Base-by-base conservation (phyloP, 202 grass and related monocot species). In the Zoysia matrella region DNA sequence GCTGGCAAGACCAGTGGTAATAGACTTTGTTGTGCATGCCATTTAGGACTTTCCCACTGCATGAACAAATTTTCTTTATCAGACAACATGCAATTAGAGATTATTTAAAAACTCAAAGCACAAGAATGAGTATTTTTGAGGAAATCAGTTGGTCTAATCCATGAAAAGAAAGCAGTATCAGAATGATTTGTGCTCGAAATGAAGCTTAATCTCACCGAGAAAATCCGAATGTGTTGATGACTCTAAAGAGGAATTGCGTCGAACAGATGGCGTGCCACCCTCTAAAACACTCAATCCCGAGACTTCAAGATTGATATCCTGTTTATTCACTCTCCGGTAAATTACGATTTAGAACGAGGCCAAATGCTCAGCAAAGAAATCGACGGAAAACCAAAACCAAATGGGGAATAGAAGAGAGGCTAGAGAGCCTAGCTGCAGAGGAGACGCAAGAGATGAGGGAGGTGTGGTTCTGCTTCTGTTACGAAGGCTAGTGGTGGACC, bases 31-130 rank as follows among this genome's bases (percentile, higher is more conserved):
- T 36, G 67, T 56, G 39, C 53, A 70, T 41, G 80, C 68, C 90
- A 92, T 92, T 55, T 10, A 52, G 80, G 67, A 73, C 55, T 42
- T 30, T 2, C 54, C 14, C 63, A 68, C 79, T 73, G 50, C 74
- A 46, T 79, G 70, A 61, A 60, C n/a, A 74, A 14, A 57, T 11
- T 39, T 12, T 30, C 16, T 5, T 15, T 30, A 78, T 63, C 42
- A 86, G 67, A 76, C 11, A 68, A 55, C 1, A 71, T 39, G 11
- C 4, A 62, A 78, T 55, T 63, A 78, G 67, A 62, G 18, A 74
- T 69, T 30, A 36, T 36, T 7, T 62, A 15, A 61, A 36, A 36
- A 65, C 64, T 47, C 8, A 65, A 36, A 63, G 57, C 65, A 47
- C 30, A 41, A 18, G 48, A 41, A 65, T 40, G 40, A 13, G 22